Evolutionary conservation across 257 asterid genomes (phyloP), one percentile per base, ranked within the genome.

Genomic region (Solanum clarkiae): DNA sequence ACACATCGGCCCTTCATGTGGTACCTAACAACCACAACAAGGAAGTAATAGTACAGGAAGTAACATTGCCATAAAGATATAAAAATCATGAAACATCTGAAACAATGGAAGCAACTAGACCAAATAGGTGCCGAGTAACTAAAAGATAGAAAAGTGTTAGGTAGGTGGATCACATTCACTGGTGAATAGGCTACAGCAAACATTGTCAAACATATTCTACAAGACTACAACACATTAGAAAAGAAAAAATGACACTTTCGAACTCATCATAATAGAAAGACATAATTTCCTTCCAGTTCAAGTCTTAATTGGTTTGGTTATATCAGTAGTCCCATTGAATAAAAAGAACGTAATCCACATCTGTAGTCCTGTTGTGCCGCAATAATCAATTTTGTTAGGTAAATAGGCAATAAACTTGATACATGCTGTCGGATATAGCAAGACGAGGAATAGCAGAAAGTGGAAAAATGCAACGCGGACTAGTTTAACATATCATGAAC

Each of bases 1-100:
- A n/a, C 99, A 96, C 99, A 96, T 96, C 13, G 99, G 99, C 62
- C 99, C 99, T 92, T 96, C 99, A 51, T 96, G 98, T 70, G 99
- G 98, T 56, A 96, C 99, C 99, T 96, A 86, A 72, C 74, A 80
- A 87, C 75, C 86, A 24, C 77, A 86, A 81, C 36, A 71, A 80
- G 42, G 54, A 63, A 56, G 57, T 63, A 77, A 40, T 7, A 74
- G 24, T 56, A 65, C 29, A 1, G 40, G 26, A 51, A 82, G 57
- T 51, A 82, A 62, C 11, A 57, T 60, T 45, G 75, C 44, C 57
- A 65, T 62, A 24, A 77, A 51, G 62, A 77, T 24, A 24, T 13
- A 51, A 77, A 49, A 77, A 49, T 51, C 62, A 77, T 77, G 82
- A 15, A 47, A 49, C 60, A 8, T 75, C 42, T n/a, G 42, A 22